phyloP scores from a whole-genome alignment of 2,329 filamentous ascomycete genomes.

The Trichoderma brevicompactum region DNA sequence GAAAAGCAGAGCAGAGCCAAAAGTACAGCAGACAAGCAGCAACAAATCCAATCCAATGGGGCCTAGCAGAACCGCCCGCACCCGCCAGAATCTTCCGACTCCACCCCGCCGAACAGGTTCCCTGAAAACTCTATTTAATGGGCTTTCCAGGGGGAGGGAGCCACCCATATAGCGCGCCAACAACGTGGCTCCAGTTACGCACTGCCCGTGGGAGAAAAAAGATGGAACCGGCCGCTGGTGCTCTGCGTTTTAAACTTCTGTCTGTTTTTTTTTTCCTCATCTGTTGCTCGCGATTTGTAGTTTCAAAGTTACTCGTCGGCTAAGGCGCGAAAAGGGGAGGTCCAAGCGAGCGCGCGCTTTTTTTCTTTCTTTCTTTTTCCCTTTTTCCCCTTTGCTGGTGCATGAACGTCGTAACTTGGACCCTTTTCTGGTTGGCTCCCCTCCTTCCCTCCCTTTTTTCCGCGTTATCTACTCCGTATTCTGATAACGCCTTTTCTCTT shows the following conservation, averaged over 20 bases:
- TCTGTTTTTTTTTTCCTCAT: not conserved
- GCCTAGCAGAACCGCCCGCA: conserved; percentile 5
- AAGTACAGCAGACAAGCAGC: not conserved
- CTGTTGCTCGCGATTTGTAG: not conserved
- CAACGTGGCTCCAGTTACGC: conserved; percentile 29
- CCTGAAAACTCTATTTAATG: conserved; percentile 30
- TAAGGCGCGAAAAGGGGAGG: not conserved
- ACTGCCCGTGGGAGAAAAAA: not conserved
- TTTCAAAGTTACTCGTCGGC: not conserved
- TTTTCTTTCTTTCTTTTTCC: not conserved
- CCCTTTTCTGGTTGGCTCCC: too few relatives aligned
- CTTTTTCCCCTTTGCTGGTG: not conserved
- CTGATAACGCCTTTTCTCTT: not conserved
- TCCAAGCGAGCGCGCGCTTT: not conserved
- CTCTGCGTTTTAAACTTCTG: not conserved
- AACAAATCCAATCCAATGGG: not conserved
- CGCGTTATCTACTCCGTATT: not conserved
- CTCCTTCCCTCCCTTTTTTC: not conserved
- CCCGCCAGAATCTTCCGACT: conserved; percentile 25
- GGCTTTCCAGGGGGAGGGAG: conserved; percentile 20
- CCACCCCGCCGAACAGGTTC: conserved; percentile 16
- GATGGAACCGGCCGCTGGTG: not conserved
- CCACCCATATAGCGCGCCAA: not conserved
- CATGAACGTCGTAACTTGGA: too few relatives aligned
- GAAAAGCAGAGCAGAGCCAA: too few relatives aligned